These are phyloP conservation scores for Acanthamoeba sp. DNA, from an alignment of 208 protist genomes.

Conservation along the genomic window DNA sequence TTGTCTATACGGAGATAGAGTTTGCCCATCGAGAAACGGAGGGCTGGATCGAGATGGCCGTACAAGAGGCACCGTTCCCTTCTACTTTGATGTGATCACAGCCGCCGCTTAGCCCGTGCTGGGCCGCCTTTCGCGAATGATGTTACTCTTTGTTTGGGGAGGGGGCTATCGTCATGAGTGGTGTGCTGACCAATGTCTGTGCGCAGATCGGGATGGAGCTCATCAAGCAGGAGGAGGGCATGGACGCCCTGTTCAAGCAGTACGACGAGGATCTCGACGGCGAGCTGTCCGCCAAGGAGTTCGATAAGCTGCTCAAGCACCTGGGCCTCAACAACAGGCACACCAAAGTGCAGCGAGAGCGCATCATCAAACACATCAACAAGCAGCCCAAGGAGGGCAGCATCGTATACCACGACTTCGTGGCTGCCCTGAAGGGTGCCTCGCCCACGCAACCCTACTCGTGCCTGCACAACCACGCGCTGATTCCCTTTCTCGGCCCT, in stretches of 20 bases:
- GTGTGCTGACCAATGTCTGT: background rate
- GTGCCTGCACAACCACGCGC: background rate
- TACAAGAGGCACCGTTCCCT: background rate
- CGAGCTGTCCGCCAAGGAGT: slow-evolving; percentile 47
- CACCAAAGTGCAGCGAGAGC: slow-evolving; percentile 16
- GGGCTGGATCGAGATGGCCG: slow-evolving; percentile 28
- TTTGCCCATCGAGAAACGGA: slow-evolving; percentile 30
- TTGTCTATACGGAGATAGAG: slow-evolving; percentile 44
- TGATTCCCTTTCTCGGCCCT: background rate
- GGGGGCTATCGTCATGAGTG: too few relatives aligned
- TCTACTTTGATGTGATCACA: too few relatives aligned
- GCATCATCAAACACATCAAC: background rate
- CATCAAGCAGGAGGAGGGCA: background rate
- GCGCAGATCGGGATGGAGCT: slow-evolving; percentile 47
- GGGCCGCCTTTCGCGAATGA: too few relatives aligned
- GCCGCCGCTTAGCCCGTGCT: background rate
- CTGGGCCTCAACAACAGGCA: slow-evolving; percentile 29
- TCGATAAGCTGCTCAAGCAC: slow-evolving; percentile 64
- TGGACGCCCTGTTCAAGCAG: slow-evolving; percentile 6
- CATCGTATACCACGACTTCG: background rate
- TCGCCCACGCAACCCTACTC: background rate
- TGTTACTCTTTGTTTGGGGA: background rate
- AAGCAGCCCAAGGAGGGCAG: slow-evolving; percentile 43
- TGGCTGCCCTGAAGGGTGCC: background rate
- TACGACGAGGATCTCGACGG: slow-evolving; percentile 45